These are phyloP conservation scores for Saccharomyces hybrid DNA, from an alignment of 1,139 yeast genomes.

Conservation along the genomic window DNA sequence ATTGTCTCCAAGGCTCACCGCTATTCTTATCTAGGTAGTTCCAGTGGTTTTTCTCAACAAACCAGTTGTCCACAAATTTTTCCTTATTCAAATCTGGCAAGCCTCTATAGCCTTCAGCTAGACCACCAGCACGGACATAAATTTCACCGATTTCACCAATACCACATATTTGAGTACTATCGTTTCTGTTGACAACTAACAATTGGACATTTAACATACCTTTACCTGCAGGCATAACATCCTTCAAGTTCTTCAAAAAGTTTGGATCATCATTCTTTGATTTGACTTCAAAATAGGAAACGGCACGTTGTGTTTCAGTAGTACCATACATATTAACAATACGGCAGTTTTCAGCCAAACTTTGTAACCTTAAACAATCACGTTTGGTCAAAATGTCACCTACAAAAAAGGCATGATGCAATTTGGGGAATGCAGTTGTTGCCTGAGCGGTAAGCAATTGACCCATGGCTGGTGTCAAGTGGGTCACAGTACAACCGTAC, in stretches of 20 bases:
- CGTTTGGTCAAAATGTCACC: constrained; percentile 96
- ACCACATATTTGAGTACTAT: constrained; percentile 85
- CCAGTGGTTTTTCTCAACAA: constrained; percentile 57
- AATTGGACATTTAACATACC: constrained; percentile 96
- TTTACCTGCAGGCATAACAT: constrained; percentile 95
- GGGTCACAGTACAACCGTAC: constrained; percentile 90
- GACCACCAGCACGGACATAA: constrained; percentile 95
- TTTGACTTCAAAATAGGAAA: constrained; percentile 83
- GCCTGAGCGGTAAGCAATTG: constrained; percentile 95
- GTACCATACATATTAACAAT: constrained; percentile 99
- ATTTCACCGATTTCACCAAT: constrained; percentile 98
- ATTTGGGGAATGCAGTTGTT: constrained; percentile 67
- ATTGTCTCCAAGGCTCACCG: constrained; percentile 62
- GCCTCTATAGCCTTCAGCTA: constrained; percentile 92
- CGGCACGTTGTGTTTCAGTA: constrained; percentile 97
- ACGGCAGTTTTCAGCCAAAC: constrained; percentile 78
- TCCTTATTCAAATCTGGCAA: constrained; percentile 81
- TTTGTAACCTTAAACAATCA: constrained; percentile 87
- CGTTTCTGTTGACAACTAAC: constrained; percentile 85
- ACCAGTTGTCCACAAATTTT: constrained; percentile 90
- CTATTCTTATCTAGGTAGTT: constrained; percentile 40
- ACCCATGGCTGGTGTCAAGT: constrained; percentile 98
- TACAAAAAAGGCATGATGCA: constrained; percentile 96
- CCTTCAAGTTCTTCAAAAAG: constrained; percentile 78
- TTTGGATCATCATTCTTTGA: constrained; percentile 60